Base-by-base conservation (phyloP, 2,329 filamentous ascomycete genomes). In the Sphaerulina musiva region DNA sequence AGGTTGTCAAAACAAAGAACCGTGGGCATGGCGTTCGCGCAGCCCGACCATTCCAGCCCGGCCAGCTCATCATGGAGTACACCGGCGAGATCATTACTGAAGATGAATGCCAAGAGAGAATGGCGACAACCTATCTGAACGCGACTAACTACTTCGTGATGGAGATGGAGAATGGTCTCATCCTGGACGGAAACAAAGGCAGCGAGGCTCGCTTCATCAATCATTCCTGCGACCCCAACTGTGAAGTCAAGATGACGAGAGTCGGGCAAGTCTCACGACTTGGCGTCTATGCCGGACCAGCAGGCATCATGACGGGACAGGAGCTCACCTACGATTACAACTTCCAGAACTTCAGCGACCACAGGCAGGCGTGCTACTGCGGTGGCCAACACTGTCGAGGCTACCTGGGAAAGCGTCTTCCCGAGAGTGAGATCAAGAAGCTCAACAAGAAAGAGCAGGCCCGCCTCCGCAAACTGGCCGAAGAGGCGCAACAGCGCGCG, bases 61-160 rank as follows among this genome's bases (percentile, higher is more conserved):
- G 92, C 65, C 90, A 97, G 73, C 95, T 98, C 69, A 97, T 98
- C 67, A 92, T 97, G 74, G 93, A 98, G 68, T 98, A 98, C 68
- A 92, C 91, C 0, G 93, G 93, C 40, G 93, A 98, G 72, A 96
- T 98, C 63, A 95, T 98, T 66, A 96, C 90, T 0, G 89, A 95
- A 67, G 84, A 85, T 31, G 93, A 98, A 70, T 95, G 91, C 67
- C 90, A 97, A 69, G 82, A 87, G 45, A 85, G 93, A 52, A 96
- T 97, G 91, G 89, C 87, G 56, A 86, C 92, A 59, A 81, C 87
- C 55, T 98, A 98, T 75, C 95, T 93, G 71, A 82, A 95, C 68
- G 95, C 95, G 64, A 86, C 93, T 88, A 95, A 90, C 72, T 97
- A 95, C 72, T 98, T 98, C 71, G 78, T 98, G 47, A 98, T 98